Evolutionary conservation across 768 basidiomycete species (phyloP).

Genomic region (Asterophora lycoperdoides): DNA sequence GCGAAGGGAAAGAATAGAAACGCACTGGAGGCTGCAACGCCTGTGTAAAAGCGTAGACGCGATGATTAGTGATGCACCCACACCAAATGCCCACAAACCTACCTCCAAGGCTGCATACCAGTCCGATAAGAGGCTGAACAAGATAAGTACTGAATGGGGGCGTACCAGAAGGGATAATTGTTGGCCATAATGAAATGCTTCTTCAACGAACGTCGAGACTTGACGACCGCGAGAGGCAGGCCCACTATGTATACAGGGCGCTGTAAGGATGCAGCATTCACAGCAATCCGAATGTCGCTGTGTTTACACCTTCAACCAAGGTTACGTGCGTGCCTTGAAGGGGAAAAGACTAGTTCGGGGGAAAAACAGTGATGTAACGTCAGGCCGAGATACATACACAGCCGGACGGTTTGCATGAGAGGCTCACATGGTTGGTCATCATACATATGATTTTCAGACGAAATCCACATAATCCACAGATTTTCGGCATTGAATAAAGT

Average conservation of each 20-base stretch:
- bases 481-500: no score
- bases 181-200: slow-evolving; percentile 30
- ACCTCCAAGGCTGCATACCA: slow-evolving; percentile 58
- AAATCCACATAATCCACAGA: no score
- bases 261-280: not conserved
- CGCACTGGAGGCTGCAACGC: slow-evolving; percentile 62
- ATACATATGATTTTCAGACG: no score
- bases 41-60: slow-evolving; percentile 24
- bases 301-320: slow-evolving; percentile 6
- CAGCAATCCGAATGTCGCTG: slow-evolving; percentile 2
- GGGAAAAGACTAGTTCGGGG: slow-evolving; percentile 5
- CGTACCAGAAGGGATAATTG: slow-evolving; percentile 49
- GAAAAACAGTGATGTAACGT: slow-evolving; percentile 14
- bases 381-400: slow-evolving; percentile 9
- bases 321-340: slow-evolving; percentile 8
- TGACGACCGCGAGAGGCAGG: slow-evolving; percentile 10
- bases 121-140: slow-evolving; percentile 8
- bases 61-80: not conserved
- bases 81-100: slow-evolving; percentile 11
- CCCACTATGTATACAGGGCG: slow-evolving; percentile 11
- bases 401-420: no score
- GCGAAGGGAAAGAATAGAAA: slow-evolving; percentile 11
- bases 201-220: slow-evolving; percentile 16
- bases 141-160: slow-evolving; percentile 7
- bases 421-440: no score